These are phyloP conservation scores for Sporobolomyces phaffii DNA, from an alignment of 768 basidiomycete species.

Conservation along the genomic window DNA sequence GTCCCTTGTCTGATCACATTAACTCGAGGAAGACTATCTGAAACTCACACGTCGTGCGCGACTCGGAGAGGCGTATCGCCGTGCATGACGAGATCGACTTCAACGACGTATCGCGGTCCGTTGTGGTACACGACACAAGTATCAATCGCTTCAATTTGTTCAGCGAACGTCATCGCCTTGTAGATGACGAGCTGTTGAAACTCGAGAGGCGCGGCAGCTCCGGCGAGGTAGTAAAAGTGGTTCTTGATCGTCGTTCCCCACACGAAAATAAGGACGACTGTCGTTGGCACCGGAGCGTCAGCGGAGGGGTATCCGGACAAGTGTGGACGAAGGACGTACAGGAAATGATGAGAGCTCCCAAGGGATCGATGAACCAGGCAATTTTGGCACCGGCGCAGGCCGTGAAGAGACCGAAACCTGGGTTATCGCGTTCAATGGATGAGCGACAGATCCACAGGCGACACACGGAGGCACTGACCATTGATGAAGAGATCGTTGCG, in stretches of 20 bases:
- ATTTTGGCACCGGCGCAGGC: conserved; percentile 49
- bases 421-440: conserved; percentile 28
- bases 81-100: conserved; percentile 83
- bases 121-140: conserved; percentile 84
- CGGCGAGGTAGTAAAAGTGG: conserved; percentile 81
- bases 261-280: conserved; percentile 63
- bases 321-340: conserved; percentile 1
- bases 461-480: background rate
- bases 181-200: conserved; percentile 84
- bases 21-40: no score
- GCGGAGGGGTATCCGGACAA: background rate
- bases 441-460: conserved; percentile 21
- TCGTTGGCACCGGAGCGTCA: background rate
- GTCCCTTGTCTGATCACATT: no score
- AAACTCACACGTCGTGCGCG: conserved; percentile 46
- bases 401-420: conserved; percentile 47
- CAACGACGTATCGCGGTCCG: conserved; percentile 67
- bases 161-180: conserved; percentile 83
- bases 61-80: conserved; percentile 78
- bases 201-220: conserved; percentile 83
- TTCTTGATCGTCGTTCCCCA: conserved; percentile 63
- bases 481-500: conserved; percentile 28
- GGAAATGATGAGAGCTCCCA: conserved; percentile 46
- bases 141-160: conserved; percentile 78
- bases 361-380: conserved; percentile 47